phyloP scores from a whole-genome alignment of 805 yeast species.

The Blastobotrys chiropterorum region DNA sequence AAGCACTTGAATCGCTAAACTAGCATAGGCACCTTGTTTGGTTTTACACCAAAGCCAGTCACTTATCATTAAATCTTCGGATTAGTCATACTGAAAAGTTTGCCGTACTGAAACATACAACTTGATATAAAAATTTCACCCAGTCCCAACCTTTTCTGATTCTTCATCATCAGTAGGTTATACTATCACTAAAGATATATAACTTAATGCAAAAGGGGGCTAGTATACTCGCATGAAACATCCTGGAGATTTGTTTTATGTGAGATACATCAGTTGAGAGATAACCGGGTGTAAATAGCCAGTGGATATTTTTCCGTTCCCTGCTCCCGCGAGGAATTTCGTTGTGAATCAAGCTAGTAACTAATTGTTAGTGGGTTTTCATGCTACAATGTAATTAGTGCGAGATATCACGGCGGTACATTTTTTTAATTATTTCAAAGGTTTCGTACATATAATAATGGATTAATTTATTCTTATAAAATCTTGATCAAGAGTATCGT shows the following conservation, averaged over 20 bases:
- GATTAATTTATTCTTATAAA: constrained; percentile 5
- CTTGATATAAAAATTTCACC: background rate
- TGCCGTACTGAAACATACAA: background rate
- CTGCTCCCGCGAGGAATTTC: constrained; percentile 31
- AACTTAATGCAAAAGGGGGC: constrained; percentile 20
- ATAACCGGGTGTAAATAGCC: constrained; percentile 23
- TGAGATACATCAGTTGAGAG: constrained; percentile 23
- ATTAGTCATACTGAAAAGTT: background rate
- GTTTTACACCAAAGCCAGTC: background rate
- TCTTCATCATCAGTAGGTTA: constrained; percentile 26
- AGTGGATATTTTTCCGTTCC: constrained; percentile 34
- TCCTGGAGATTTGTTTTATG: constrained; percentile 18
- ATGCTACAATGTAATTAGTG: constrained; percentile 13
- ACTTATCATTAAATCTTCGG: too few relatives aligned
- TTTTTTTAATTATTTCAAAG: constrained; percentile 10
- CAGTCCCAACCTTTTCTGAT: constrained; percentile 9
- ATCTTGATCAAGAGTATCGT: constrained; percentile 12
- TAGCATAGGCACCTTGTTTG: background rate
- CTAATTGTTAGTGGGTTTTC: constrained; percentile 15
- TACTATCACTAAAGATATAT: constrained; percentile 26
- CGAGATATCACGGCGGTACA: constrained; percentile 31
- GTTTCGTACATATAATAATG: background rate
- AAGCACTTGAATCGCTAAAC: too few relatives aligned
- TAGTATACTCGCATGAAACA: constrained; percentile 10
- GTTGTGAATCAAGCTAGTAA: constrained; percentile 24